Evolutionary conservation across 345 rosid species (phyloP).

Genomic region (Melaleuca alternifolia): DNA sequence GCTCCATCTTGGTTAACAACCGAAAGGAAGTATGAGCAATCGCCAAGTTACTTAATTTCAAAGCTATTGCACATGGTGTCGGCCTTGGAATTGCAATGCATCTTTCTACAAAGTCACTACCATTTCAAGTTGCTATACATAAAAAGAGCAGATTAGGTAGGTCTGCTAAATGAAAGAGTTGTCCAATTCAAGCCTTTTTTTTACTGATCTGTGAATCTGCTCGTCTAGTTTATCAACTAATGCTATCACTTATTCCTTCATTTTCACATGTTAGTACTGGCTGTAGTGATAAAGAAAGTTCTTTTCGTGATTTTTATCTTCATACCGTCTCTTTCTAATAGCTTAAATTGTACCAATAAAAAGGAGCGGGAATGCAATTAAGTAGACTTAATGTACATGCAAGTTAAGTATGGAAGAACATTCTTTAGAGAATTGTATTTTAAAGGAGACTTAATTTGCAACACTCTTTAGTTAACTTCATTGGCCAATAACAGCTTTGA

Average conservation of each 20-base stretch:
- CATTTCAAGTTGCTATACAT: background rate
- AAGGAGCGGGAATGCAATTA: background rate
- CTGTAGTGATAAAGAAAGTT: background rate
- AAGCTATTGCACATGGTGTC: no score
- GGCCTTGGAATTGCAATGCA: no score
- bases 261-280: background rate
- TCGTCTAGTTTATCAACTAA: background rate
- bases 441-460: background rate
- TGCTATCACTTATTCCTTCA: background rate
- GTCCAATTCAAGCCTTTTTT: background rate
- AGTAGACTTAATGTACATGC: background rate
- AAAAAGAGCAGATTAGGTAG: background rate
- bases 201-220: background rate
- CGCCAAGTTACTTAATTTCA: no score
- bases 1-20: no score
- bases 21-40: no score
- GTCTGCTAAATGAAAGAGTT: background rate
- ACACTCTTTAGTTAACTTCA: background rate
- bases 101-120: background rate
- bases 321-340: accelerated
- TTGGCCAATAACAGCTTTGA: no score
- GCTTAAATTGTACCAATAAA: accelerated
- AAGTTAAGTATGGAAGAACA: background rate
- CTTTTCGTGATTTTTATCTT: no score
- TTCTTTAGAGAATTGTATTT: no score